Conservation (phyloP, 1,139 yeast species). For the Saccharomyces hybrid region DNA sequence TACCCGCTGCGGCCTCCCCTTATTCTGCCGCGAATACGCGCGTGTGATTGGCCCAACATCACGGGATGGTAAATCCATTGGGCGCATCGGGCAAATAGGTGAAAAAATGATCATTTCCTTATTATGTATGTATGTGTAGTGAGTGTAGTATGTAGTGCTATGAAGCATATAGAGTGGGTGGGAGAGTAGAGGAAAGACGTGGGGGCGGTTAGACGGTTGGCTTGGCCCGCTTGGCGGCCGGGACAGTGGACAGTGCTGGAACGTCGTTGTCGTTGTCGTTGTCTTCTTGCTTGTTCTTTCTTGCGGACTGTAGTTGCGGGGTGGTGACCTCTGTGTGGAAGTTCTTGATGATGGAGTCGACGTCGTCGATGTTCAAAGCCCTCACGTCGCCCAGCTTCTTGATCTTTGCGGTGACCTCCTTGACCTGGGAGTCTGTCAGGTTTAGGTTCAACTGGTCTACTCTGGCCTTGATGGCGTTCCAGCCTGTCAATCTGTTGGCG, state of each 20-base stretch:
- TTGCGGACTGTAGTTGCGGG: constrained; percentile 23
- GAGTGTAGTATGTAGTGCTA: background rate
- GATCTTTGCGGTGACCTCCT: constrained; percentile 89
- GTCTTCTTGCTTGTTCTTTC: background rate
- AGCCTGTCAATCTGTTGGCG: constrained; percentile 95
- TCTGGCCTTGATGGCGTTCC: constrained; percentile 98
- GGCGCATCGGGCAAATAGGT: background rate
- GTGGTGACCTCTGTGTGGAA: constrained; percentile 65
- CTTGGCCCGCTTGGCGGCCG: background rate
- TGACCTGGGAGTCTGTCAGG: constrained; percentile 85
- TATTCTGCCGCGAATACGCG: background rate
- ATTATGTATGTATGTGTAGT: background rate
- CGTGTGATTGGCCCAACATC: background rate
- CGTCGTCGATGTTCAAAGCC: constrained; percentile 91
- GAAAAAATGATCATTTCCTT: background rate
- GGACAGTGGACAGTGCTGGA: background rate
- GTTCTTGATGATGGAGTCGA: constrained; percentile 91
- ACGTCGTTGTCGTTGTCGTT: background rate
- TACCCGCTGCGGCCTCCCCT: background rate
- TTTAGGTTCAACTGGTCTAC: constrained; percentile 92
- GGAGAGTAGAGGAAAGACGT: background rate
- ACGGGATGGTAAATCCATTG: background rate
- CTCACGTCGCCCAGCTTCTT: constrained; percentile 92
- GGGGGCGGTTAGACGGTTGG: background rate
- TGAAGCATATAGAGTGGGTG: background rate